These are phyloP conservation scores for Leucocoprinus leucothites DNA, from an alignment of 768 basidiomycete species.

Conservation along the genomic window DNA sequence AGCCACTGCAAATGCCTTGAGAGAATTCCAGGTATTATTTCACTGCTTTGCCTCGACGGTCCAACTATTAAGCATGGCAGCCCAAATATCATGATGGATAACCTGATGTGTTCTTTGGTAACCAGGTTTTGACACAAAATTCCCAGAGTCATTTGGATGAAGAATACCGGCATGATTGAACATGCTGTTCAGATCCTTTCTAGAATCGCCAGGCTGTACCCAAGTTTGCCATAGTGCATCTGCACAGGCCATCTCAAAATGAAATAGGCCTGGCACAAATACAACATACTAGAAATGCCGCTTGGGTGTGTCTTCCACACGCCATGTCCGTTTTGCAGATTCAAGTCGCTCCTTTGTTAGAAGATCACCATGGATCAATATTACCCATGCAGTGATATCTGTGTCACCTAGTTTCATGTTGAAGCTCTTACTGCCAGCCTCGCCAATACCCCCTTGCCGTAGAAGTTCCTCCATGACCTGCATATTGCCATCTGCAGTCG, in stretches of 20 bases:
- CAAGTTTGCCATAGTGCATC: constrained; percentile 12
- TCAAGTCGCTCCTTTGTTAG: not conserved
- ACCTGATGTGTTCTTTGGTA: constrained; percentile 27
- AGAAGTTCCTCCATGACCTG: not conserved
- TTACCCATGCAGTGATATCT: not conserved
- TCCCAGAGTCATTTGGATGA: constrained; percentile 22
- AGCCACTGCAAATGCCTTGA: too few species aligned
- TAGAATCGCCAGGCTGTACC: constrained; percentile 5
- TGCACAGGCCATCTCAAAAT: constrained; percentile 17
- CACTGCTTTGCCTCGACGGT: too few species aligned
- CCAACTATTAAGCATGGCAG: constrained; percentile 22
- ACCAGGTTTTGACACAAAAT: constrained; percentile 22
- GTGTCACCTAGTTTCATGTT: not conserved
- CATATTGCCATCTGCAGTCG: too few species aligned
- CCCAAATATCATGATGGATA: constrained; percentile 20
- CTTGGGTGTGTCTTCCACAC: constrained; percentile 1
- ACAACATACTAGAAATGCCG: constrained; percentile 10
- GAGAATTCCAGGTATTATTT: too few species aligned
- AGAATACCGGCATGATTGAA: not conserved
- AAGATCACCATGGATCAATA: constrained; percentile 2
- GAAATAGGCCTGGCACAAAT: constrained; percentile 14
- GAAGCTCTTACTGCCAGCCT: not conserved
- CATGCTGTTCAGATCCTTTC: constrained; percentile 1
- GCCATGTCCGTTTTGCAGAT: not conserved
- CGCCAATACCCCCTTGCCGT: not conserved